Conservation (phyloP, 1,284 basidiomycete genomes). For the Porphyrellus sp. region DNA sequence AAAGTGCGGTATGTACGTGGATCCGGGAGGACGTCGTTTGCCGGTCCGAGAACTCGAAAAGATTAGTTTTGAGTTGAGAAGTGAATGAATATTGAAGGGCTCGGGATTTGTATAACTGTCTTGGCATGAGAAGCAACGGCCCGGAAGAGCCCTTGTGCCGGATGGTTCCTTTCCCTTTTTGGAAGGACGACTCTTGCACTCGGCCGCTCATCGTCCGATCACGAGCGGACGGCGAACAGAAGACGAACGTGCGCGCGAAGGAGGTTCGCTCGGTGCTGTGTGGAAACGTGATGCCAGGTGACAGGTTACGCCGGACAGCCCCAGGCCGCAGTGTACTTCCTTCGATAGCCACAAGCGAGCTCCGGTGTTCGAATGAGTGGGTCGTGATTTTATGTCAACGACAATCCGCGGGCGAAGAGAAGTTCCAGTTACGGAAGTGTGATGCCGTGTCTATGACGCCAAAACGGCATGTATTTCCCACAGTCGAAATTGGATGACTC, state of each 20-base stretch:
- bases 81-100: neutral
- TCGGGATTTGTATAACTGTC: neutral
- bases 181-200: neutral
- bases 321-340: too few species aligned
- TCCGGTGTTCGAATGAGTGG: too few species aligned
- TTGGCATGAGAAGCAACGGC: neutral
- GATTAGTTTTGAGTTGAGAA: conserved; percentile 1
- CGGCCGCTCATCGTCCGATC: neutral
- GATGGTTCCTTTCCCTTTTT: neutral
- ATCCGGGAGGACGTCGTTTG: neutral
- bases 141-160: neutral
- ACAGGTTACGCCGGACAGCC: neutral
- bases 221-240: neutral
- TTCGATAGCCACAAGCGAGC: too few species aligned
- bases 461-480: conserved; percentile 17
- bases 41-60: neutral
- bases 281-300: neutral
- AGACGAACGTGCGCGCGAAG: too few species aligned
- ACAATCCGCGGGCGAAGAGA: neutral
- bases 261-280: too few species aligned
- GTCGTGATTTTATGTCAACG: neutral
- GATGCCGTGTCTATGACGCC: neutral
- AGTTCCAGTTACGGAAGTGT: conserved; percentile 2
- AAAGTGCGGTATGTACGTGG: neutral
- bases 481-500: conserved; percentile 17